Base-by-base conservation (phyloP, 1,284 basidiomycete species). In the Marasmius fiardii region DNA sequence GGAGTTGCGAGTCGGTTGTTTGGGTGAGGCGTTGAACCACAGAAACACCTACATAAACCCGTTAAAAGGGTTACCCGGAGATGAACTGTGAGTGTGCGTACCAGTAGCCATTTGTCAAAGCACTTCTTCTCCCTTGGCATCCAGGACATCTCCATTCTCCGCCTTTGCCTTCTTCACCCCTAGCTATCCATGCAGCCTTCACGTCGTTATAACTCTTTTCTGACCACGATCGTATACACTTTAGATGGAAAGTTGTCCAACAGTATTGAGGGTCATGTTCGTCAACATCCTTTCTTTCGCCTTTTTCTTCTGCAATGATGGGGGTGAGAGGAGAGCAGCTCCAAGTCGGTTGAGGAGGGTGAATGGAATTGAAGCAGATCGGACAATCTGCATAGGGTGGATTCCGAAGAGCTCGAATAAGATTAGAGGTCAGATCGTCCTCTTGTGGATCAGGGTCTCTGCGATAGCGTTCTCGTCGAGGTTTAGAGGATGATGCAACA, bases 111-210 rank as follows among this genome's bases (percentile, higher is more conserved):
- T 74, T 77, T 0, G 91, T 89, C 1, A 89, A 80, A 4, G 72
- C 69, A 44, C 78, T 76, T 24, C 93, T 76, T 58, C 85, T 87
- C 2, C 83, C 83, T 65, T 93, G 93, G 72, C 93, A 95, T 0
- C 92, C 92, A 0, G 93, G 93, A 69, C 93, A 95, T 55, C 87
- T 77, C 93, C 93, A 95, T 64, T 92, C 88, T 0, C 86, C 86
- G 28, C 76, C 75, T 51, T 75, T 75, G 28, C 76, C 74, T 16
- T 58, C 56, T 58, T 93, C 89, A 1, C 88, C 87, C 58, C 93
- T 72, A 2, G 85, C 85, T 1, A 82, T 75, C 78, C 86, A 91
- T 0, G 93, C 91, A 60, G 89, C 89, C 53, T 75, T 75, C 4
- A 90, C 65, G 7, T 92, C 90, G 64, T 87, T 90, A 43, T 91